Evolutionary conservation across 2,329 filamentous ascomycete species (phyloP).

Genomic region (Parafenestella ontariensis): DNA sequence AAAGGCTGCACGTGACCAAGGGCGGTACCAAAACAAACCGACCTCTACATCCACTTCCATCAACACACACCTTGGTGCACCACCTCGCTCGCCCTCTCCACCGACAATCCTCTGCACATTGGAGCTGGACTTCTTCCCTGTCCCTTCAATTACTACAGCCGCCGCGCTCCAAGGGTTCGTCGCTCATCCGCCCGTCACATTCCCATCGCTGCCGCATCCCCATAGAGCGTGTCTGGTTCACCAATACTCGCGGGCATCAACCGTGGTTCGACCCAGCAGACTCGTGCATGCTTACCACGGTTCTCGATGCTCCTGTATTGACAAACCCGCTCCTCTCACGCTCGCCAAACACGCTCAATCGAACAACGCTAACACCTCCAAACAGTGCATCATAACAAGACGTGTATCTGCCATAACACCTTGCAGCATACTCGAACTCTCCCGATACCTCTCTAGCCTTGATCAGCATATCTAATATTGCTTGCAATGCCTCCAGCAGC

Average conservation of each 20-base stretch:
- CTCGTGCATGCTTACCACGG: slow-evolving; percentile 24
- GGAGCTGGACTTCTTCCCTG: slow-evolving; percentile 43
- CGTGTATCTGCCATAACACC: slow-evolving; percentile 34
- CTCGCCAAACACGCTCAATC: slow-evolving; percentile 18
- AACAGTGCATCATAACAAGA: slow-evolving; percentile 49
- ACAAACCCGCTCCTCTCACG: slow-evolving; percentile 26
- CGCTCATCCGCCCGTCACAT: slow-evolving; percentile 37
- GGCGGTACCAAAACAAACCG: slow-evolving; percentile 44
- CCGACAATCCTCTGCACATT: slow-evolving; percentile 33
- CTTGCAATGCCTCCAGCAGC: slow-evolving; percentile 62
- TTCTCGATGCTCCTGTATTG: slow-evolving; percentile 31
- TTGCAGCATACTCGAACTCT: slow-evolving; percentile 32
- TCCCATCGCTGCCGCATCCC: slow-evolving; percentile 41
- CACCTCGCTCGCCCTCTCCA: slow-evolving; percentile 29
- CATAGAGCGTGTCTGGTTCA: slow-evolving; percentile 41
- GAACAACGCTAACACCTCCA: slow-evolving; percentile 35
- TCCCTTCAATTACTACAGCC: slow-evolving; percentile 33
- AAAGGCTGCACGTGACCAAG: slow-evolving; percentile 15
- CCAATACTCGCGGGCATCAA: slow-evolving; percentile 38
- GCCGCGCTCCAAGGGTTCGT: slow-evolving; percentile 40
- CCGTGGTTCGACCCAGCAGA: slow-evolving; percentile 30
- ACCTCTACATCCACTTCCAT: slow-evolving; percentile 36
- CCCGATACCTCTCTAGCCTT: slow-evolving; percentile 39
- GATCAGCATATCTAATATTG: slow-evolving; percentile 47
- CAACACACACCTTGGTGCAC: slow-evolving; percentile 47